Evolutionary conservation across 2,329 filamentous ascomycete species (phyloP), one percentile per base, ranked within the genome.

Genomic region (Didymosphaeria variabile): DNA sequence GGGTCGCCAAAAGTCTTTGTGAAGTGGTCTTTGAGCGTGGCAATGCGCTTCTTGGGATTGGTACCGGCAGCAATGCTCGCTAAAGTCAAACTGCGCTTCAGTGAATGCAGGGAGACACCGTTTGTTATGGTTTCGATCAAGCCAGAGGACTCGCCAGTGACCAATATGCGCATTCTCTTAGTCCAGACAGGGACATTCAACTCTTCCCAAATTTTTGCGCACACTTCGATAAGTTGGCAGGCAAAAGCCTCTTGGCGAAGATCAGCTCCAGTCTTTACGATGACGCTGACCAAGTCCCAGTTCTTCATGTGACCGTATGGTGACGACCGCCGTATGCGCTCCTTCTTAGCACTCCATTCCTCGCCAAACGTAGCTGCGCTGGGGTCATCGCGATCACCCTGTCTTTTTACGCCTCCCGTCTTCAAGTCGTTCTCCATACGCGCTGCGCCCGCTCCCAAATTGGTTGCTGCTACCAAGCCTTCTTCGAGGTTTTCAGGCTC

Each of bases 401-500:
- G 91, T 55, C 91, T 87, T 73, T 91, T 90, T 15, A 95, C 88
- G 57, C 92, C 92, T 65, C 91, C 92, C 15, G 92, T 95, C 81
- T 93, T 94, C 77, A 93, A 87, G 74, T 95, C 92, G 73, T 95
- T 95, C 75, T 95, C 92, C 92, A 95, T 95, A 59, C 92, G 86
- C 58, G 91, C 92, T 56, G 90, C 88, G 60, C 92, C 92, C 10
- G 91, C 91, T 60, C 87, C 90, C 15, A 88, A 84, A 68, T 91
- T 91, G 60, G 89, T 83, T 1, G 81, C 69, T 2, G 83, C 78
- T 3, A 82, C 80, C 21, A 79, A 78, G 15, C 86, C 87, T 17
- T 86, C 85, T 50, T 89, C 86, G 3, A 89, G 77, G 60, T 87
- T 85, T 29, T 86, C 81, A 1, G 81, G 76, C 8, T 81, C 81